These are phyloP conservation scores for Phytophthora sansomeana DNA, from an alignment of 352 stramenopile species.

Conservation along the genomic window DNA sequence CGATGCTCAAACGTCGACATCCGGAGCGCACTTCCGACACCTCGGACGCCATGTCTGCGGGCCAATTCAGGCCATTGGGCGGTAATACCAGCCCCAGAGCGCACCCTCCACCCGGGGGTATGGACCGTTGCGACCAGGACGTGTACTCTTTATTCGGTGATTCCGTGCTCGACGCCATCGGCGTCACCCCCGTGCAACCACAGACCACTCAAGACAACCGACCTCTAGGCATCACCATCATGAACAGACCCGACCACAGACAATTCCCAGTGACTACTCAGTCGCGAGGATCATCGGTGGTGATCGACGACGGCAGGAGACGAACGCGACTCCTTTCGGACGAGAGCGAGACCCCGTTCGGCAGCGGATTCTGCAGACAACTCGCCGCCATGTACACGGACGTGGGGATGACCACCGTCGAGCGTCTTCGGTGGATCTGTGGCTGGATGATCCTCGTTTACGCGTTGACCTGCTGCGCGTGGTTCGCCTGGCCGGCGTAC, in stretches of 20 bases:
- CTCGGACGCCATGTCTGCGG: not conserved
- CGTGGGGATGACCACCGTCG: constrained; percentile 44
- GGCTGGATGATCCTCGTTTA: constrained; percentile 50
- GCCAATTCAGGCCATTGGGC: not conserved
- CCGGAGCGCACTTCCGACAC: constrained; percentile 14
- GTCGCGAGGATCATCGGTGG: not conserved
- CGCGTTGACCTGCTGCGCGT: constrained; percentile 41
- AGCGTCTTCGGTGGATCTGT: constrained; percentile 45
- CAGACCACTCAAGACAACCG: constrained; percentile 8
- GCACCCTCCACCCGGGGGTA: not conserved
- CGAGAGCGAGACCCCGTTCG: constrained; percentile 25
- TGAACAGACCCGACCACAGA: constrained; percentile 11
- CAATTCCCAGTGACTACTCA: constrained; percentile 1
- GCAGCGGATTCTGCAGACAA: constrained; percentile 23
- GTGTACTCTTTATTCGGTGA: constrained; percentile 23
- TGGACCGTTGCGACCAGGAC: constrained; percentile 18
- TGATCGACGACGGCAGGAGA: constrained; percentile 5
- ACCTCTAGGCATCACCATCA: constrained; percentile 16
- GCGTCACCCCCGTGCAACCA: constrained; percentile 1
- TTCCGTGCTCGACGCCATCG: constrained; percentile 2
- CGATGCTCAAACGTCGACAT: constrained; percentile 26
- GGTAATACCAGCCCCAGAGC: not conserved
- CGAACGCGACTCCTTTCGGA: constrained; percentile 5
- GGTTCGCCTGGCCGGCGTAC: constrained; percentile 41
- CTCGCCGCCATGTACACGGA: constrained; percentile 45